Base-by-base conservation (phyloP, 331 rosid species). In the Stylosanthes scabra region DNA sequence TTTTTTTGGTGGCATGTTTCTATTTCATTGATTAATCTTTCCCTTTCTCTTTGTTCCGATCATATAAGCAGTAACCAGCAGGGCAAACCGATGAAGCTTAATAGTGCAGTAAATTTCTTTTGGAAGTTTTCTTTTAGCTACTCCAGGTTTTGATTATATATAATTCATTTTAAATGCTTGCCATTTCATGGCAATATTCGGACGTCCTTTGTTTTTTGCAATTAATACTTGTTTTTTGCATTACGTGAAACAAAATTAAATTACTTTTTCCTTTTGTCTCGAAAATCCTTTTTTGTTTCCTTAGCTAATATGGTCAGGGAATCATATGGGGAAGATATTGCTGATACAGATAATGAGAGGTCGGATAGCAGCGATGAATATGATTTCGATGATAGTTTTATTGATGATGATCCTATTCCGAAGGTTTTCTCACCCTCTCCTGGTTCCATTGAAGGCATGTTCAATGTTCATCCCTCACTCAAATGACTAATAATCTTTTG, bases 241-340 rank as follows among this genome's bases (percentile, higher is more conserved):
- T 20, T 20, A 20, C 25, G 25, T 20, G 25, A 20, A 20, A 20
- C 25, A 20, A 20, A 20, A 20, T 20, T 20, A 20, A 20, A 20
- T 20, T 20, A 1, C 25, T 31, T 31, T 31, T 31, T 31, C 47
- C 58, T 70, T 77, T 75, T 81, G 83, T 80, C 83, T 85, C 62
- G 83, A 52, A 31, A 74, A 73, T 74, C 70, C 5, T 3, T 31
- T 3, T 31, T 31, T 31, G 37, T 31, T 31, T 31, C 37, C 37
- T 31, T 5, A 31, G 37, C 37, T 31, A 31, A 3, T 31, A 31
- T 31, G 37, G 40, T 71, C 66, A 91, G 96, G 70, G 98, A 93
- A 80, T 89, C 97, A 11, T 88, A 55, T 61, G 96, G 98, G 56
- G 96, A 83, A 84, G 96, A 93, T 81, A 93, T 93, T 64, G 92